These are phyloP conservation scores for Cicer cuneatum DNA, from an alignment of 306 rosid species.

Conservation along the genomic window DNA sequence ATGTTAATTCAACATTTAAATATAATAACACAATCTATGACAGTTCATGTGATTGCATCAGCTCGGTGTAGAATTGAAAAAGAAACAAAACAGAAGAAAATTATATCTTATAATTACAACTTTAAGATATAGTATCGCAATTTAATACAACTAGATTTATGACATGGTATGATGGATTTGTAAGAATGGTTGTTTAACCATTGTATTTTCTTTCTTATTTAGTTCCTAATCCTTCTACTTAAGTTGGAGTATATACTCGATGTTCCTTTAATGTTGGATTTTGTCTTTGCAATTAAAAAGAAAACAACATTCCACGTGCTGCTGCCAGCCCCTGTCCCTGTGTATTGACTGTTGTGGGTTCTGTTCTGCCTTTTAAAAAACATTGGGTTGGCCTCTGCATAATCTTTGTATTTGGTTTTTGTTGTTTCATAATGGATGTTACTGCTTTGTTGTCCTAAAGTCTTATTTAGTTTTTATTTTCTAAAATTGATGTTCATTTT, in stretches of 20 bases:
- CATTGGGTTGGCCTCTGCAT: neutral
- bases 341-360: neutral
- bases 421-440: neutral
- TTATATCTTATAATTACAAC: too few species aligned
- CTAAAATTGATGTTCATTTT: too few species aligned
- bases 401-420: slow-evolving; percentile 9
- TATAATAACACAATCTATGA: too few species aligned
- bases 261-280: neutral
- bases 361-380: neutral
- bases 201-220: neutral
- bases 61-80: too few species aligned
- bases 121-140: too few species aligned
- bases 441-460: neutral
- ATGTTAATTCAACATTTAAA: too few species aligned
- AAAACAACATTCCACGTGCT: slow-evolving; percentile 12
- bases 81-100: too few species aligned
- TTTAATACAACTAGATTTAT: too few species aligned
- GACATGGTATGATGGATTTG: neutral
- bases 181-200: neutral
- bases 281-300: neutral
- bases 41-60: too few species aligned
- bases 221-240: neutral
- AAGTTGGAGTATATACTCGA: neutral
- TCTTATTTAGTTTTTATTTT: too few species aligned
- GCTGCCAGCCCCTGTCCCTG: neutral